phyloP scores from a whole-genome alignment of 495 filamentous ascomycete genomes.

The Pyronema omphalodes region DNA sequence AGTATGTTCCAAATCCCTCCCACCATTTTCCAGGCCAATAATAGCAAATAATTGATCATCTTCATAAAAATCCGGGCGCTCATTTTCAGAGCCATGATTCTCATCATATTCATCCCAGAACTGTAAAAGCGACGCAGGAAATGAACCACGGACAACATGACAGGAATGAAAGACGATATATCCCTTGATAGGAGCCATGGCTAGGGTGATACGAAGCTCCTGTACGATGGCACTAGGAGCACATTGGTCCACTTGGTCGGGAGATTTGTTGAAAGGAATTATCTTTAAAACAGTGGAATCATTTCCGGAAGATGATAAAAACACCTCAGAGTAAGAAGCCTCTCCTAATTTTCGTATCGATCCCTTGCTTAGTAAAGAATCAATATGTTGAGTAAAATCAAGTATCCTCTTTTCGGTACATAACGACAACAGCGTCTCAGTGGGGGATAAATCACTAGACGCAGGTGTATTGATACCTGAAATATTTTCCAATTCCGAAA shows the following conservation, averaged over 20 bases:
- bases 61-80: slow-evolving; percentile 20
- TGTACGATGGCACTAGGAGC: slow-evolving; percentile 14
- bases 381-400: slow-evolving; percentile 17
- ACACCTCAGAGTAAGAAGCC: slow-evolving; percentile 24
- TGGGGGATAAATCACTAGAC: not conserved
- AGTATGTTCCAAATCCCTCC: slow-evolving; percentile 20
- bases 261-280: slow-evolving; percentile 17
- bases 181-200: slow-evolving; percentile 16
- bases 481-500: not conserved
- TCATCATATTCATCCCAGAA: slow-evolving; percentile 22
- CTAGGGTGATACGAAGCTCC: slow-evolving; percentile 18
- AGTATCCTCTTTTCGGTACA: slow-evolving; percentile 11
- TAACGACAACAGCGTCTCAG: slow-evolving; percentile 12
- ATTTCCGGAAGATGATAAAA: slow-evolving; percentile 8
- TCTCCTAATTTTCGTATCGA: slow-evolving; percentile 19
- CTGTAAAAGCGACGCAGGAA: slow-evolving; percentile 15
- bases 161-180: slow-evolving; percentile 20
- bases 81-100: slow-evolving; percentile 22
- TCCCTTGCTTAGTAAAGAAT: slow-evolving; percentile 5
- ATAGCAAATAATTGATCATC: slow-evolving; percentile 17
- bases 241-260: slow-evolving; percentile 14
- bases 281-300: slow-evolving; percentile 20
- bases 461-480: not conserved
- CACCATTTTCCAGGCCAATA: slow-evolving; percentile 21
- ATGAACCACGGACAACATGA: slow-evolving; percentile 12